A percentile compares a stretch with the other conserved stretches of the same genome.
phyloP scores from a whole-genome alignment of 169 alveolate species.

The Plasmodium cynomolgi region DNA sequence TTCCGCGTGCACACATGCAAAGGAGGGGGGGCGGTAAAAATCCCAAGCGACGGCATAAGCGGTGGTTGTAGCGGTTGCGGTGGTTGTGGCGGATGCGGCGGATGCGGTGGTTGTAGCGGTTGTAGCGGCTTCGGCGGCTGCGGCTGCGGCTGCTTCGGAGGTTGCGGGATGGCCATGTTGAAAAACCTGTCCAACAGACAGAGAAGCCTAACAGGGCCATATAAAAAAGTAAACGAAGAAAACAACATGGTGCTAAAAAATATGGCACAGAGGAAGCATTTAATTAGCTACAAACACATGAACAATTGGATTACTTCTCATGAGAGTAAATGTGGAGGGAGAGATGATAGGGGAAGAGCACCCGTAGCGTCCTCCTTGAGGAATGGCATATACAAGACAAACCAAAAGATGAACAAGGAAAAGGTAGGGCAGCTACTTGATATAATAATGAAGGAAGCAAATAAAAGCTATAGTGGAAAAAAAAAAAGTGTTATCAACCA shows the following conservation, averaged over 20 bases:
- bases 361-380: not conserved
- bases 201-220: slow-evolving; percentile 6
- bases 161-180: not conserved
- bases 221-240: slow-evolving; percentile 22
- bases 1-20: not conserved
- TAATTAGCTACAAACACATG: not conserved
- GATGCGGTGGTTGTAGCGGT: not conserved
- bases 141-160: not conserved
- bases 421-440: not conserved
- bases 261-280: not conserved
- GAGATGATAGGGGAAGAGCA: not conserved
- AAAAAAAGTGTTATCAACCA: slow-evolving; percentile 18
- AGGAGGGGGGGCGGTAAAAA: not conserved
- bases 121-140: not conserved
- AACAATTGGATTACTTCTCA: not conserved
- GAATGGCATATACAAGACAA: not conserved
- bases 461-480: not conserved
- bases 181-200: not conserved
- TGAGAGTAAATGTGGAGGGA: not conserved
- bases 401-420: not conserved
- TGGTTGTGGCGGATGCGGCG: too few relatives aligned
- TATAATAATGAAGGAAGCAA: not conserved
- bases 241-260: not conserved
- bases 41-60: not conserved
- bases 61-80: not conserved